Conservation (phyloP, 305 asterid species). For the Andrographis paniculata region DNA sequence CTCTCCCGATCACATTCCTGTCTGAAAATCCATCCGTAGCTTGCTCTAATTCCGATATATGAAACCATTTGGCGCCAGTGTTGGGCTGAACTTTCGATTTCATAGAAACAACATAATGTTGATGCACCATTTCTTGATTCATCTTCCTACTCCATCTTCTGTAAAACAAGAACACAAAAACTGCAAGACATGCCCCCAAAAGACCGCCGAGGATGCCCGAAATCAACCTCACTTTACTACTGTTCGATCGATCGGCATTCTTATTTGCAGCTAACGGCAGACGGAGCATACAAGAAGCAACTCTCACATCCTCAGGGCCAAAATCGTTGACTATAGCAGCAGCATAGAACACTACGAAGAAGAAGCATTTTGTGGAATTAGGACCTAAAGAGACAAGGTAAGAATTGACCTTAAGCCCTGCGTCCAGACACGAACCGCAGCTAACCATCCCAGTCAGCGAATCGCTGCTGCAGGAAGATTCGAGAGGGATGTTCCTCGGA, state of each 20-base stretch:
- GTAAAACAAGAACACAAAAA: conserved; percentile 23
- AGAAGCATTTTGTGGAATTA: conserved; percentile 56
- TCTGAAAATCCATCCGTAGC: conserved; percentile 58
- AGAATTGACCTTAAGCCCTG: conserved; percentile 52
- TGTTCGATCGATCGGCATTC: conserved; percentile 5
- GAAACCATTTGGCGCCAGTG: conserved; percentile 55
- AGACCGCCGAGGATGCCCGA: conserved; percentile 39
- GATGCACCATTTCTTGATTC: conserved; percentile 28
- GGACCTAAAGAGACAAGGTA: conserved; percentile 47
- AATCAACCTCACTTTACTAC: conserved; percentile 25
- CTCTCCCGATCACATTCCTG: conserved; percentile 66
- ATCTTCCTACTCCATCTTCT: conserved; percentile 33
- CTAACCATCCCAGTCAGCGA: conserved; percentile 47
- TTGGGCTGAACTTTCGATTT: conserved; percentile 60
- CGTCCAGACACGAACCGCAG: conserved; percentile 63
- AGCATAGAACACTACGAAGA: conserved; percentile 66
- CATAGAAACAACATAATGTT: conserved; percentile 32
- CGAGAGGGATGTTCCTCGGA: conserved; percentile 31
- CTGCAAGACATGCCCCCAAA: conserved; percentile 23
- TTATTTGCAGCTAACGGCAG: conserved; percentile 22
- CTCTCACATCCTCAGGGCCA: conserved; percentile 62
- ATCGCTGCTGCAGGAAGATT: conserved; percentile 52
- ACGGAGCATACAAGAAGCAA: conserved; percentile 53
- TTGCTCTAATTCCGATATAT: conserved; percentile 57
- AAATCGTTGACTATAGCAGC: conserved; percentile 62